Base-by-base conservation (phyloP, 2,329 filamentous ascomycete genomes). In the Akanthomyces uredinophilus region DNA sequence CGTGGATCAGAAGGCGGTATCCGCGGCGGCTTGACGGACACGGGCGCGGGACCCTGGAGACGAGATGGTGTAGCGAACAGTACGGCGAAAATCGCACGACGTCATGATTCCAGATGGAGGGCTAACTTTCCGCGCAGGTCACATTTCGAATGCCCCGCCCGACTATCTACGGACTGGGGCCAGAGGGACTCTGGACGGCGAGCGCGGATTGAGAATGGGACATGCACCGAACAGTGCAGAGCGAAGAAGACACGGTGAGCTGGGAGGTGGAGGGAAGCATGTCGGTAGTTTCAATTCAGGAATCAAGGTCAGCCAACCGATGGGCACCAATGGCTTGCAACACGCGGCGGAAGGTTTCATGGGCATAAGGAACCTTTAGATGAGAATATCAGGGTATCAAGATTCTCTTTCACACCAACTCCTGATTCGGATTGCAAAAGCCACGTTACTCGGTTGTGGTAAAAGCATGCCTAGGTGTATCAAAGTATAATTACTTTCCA, bases 311-410 rank as follows among this genome's bases (percentile, higher is more conserved):
- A 64, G 64, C 20, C 63, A 65, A 10, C 37, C 55, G 16, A 68
- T 68, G 67, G 64, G 65, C 29, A 68, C 66, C 55, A 62, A 63
- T 56, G 67, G 66, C 62, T 64, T 41, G 63, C 60, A 54, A 14
- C 39, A 43, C 7, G 32, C 43, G 10, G 14, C n/a, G 27, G 59
- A 43, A 3, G 51, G 59, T 8, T 39, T 54, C 10, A 39, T 54
- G 41, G 57, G 57, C 13, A 37, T 44, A 20, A 24, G 49, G 7
- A 53, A 44, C 7, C 46, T 53, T 2, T 60, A 60, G 35, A 46
- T 43, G n/a, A n/a, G n/a, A n/a, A 10, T 43, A 29, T 18, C 4
- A 13, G 22, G 5, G 14, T 39, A 39, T 35, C 10, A 8, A 35
- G 32, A 8, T 35, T 11, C 11, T 35, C 10, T 35, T 35, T 13